Percentiles rank a stretch among this genome's conserved stretches.
Evolutionary conservation across 1,284 basidiomycete genomes (phyloP).

Genomic region (Heterobasidion irregulare): DNA sequence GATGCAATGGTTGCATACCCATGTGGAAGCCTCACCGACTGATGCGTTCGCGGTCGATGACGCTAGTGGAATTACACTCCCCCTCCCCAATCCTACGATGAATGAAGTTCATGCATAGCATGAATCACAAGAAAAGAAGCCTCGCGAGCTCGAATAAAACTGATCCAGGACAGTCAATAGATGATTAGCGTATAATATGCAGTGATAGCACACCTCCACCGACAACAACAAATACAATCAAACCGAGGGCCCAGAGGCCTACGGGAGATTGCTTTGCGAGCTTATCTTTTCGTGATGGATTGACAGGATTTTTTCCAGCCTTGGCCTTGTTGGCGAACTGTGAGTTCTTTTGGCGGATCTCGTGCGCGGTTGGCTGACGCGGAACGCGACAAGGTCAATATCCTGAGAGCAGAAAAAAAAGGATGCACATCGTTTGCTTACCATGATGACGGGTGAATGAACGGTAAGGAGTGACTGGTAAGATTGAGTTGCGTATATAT

Average conservation of each 20-base stretch:
- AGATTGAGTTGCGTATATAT: not conserved
- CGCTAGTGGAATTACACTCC: too few species aligned
- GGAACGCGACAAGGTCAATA: not conserved
- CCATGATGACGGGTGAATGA: conserved; percentile 19
- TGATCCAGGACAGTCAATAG: conserved; percentile 18
- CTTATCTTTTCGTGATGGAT: conserved; percentile 61
- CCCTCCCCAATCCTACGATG: too few species aligned
- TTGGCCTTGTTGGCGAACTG: conserved; percentile 68
- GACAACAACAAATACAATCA: conserved; percentile 62
- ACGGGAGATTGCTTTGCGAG: conserved; percentile 65
- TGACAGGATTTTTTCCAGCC: conserved; percentile 65
- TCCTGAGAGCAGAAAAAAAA: not conserved
- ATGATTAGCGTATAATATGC: not conserved
- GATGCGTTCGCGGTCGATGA: too few species aligned
- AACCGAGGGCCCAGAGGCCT: conserved; percentile 59
- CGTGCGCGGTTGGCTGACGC: conserved; percentile 51
- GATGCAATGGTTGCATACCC: not conserved
- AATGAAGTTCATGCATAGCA: not conserved
- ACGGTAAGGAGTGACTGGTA: conserved; percentile 14
- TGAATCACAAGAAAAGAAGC: conserved; percentile 51
- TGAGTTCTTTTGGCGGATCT: conserved; percentile 68
- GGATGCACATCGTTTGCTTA: conserved; percentile 11
- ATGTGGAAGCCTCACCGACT: not conserved
- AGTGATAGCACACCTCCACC: conserved; percentile 57
- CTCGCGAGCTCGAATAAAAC: conserved; percentile 67